A percentile compares a stretch with the other conserved stretches of the same genome.
Conservation (phyloP, 306 rosid species). For the Acacia crassicarpa region DNA sequence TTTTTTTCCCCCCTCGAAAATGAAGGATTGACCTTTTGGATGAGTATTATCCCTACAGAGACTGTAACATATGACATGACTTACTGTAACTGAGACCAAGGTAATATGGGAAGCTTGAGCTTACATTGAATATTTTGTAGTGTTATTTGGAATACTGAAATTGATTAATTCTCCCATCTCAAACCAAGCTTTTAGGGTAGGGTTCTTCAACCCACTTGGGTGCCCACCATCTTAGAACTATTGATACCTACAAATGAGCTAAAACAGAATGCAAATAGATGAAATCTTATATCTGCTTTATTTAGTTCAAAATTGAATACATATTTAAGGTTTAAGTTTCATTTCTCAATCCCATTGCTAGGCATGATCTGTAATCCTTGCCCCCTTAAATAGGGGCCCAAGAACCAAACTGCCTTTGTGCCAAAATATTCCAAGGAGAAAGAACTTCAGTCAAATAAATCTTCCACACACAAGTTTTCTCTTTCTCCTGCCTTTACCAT, state of each 20-base stretch:
- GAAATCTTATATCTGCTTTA: background rate
- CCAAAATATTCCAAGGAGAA: background rate
- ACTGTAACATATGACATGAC: background rate
- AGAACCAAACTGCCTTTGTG: background rate
- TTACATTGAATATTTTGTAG: background rate
- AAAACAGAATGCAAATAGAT: background rate
- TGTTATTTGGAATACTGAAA: background rate
- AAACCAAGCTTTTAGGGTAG: background rate
- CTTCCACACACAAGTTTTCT: background rate
- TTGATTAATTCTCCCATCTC: no score
- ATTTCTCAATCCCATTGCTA: background rate
- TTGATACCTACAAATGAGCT: background rate
- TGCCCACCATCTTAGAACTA: background rate
- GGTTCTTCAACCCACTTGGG: background rate
- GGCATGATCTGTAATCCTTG: background rate
- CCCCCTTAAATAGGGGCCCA: background rate
- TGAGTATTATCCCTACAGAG: background rate
- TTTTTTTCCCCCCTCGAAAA: conserved; percentile 16
- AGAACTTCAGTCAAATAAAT: background rate
- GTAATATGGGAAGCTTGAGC: background rate
- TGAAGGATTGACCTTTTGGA: background rate
- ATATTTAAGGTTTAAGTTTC: background rate
- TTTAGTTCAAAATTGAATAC: background rate
- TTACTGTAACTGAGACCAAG: background rate
- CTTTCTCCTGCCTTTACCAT: background rate